Conservation (phyloP, 2,329 filamentous ascomycete species). For the Pyrenochaeta sp. region DNA sequence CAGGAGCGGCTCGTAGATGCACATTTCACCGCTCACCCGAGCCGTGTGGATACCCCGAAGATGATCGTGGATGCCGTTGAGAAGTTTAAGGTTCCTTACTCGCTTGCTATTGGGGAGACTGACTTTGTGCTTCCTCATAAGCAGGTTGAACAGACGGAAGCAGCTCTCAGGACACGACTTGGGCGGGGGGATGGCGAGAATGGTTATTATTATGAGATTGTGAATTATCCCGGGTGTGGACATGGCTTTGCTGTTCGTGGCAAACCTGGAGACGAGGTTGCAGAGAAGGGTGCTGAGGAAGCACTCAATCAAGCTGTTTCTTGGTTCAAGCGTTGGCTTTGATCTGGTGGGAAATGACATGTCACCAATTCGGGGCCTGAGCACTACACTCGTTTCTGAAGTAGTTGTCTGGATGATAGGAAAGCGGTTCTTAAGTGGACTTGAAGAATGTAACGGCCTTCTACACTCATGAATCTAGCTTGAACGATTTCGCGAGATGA, state of each 20-base stretch:
- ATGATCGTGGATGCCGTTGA: background rate
- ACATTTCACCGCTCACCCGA: background rate
- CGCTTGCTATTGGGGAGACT: background rate
- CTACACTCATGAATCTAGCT: no score
- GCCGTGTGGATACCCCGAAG: background rate
- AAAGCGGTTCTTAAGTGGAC: no score
- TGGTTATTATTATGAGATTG: background rate
- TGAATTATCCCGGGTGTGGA: background rate
- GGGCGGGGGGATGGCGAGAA: background rate
- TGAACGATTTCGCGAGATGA: no score
- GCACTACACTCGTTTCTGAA: no score
- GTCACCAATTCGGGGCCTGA: no score
- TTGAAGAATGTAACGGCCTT: no score
- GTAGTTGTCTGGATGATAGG: no score
- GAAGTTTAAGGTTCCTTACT: background rate
- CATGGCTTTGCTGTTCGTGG: background rate
- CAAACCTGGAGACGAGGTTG: background rate
- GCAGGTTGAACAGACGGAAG: background rate
- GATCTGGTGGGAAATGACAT: background rate
- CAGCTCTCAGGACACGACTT: background rate
- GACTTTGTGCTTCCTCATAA: background rate
- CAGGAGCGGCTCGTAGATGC: background rate
- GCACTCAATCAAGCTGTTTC: background rate
- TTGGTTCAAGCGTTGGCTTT: background rate
- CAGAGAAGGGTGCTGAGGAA: background rate